phyloP scores from a whole-genome alignment of 495 filamentous ascomycete species.

The Paragyromitra xinjiangensis region DNA sequence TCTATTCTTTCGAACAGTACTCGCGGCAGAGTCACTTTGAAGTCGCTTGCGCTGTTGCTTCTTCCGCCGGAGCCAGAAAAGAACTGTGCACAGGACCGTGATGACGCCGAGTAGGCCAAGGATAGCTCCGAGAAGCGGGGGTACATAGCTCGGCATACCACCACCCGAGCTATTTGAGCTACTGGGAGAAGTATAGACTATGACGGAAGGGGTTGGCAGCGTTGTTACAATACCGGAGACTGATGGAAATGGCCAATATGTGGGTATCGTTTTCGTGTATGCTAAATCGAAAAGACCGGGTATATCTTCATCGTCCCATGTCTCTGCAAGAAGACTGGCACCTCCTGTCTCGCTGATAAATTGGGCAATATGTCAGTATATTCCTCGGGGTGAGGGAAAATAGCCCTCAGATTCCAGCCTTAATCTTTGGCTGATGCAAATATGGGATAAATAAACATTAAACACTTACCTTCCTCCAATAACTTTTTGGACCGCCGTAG shows the following conservation, averaged over 20 bases:
- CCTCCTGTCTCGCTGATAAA: slow-evolving; percentile 63
- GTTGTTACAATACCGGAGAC: slow-evolving; percentile 6
- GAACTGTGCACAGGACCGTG: slow-evolving; percentile 63
- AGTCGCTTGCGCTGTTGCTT: slow-evolving; percentile 56
- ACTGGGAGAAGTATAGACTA: background rate
- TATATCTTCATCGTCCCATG: slow-evolving; percentile 66
- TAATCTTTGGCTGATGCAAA: background rate
- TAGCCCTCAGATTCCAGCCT: background rate
- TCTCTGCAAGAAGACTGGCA: slow-evolving; percentile 63
- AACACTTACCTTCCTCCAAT: slow-evolving; percentile 70
- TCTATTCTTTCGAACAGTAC: slow-evolving; percentile 60
- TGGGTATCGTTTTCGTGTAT: slow-evolving; percentile 68
- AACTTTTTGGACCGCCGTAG: slow-evolving; percentile 63
- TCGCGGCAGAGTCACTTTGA: slow-evolving; percentile 59
- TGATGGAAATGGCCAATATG: slow-evolving; percentile 69
- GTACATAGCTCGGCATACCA: slow-evolving; percentile 69
- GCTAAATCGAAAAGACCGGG: slow-evolving; percentile 64
- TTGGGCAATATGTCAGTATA: slow-evolving; percentile 11
- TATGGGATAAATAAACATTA: background rate
- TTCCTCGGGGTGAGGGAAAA: background rate
- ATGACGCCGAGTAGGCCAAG: slow-evolving; percentile 70
- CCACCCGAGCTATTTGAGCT: slow-evolving; percentile 34
- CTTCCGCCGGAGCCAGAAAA: slow-evolving; percentile 67
- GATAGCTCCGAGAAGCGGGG: slow-evolving; percentile 72
- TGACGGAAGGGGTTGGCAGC: background rate